phyloP scores from a whole-genome alignment of 371 early-diverging fungal genomes.

The Mucor irregularis region DNA sequence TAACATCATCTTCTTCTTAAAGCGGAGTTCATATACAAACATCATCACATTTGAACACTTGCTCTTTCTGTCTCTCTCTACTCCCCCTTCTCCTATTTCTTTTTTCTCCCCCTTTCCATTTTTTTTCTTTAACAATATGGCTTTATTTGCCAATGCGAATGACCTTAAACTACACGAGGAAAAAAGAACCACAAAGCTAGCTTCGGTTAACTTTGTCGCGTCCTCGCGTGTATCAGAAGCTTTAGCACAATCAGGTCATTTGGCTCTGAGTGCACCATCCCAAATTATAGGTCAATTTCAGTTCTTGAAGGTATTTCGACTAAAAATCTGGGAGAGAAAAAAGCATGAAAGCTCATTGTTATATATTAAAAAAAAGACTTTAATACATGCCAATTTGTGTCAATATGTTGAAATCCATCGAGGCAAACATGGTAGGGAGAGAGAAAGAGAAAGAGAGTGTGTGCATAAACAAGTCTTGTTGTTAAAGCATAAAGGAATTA shows the following conservation, averaged over 20 bases:
- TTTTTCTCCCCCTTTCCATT: neutral
- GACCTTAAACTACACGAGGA: conserved; percentile 28
- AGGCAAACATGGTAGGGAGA: conserved; percentile 58
- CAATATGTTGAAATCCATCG: conserved; percentile 62
- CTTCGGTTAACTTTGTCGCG: conserved; percentile 47
- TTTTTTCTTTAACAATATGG: conserved; percentile 25
- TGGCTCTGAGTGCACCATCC: conserved; percentile 55
- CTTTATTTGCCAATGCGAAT: conserved; percentile 38
- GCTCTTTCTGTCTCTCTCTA: no score
- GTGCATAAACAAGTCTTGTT: no score
- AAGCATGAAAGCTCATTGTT: no score
- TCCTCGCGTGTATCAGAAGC: conserved; percentile 41
- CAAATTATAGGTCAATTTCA: conserved; percentile 64
- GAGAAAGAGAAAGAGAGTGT: no score
- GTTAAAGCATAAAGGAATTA: no score
- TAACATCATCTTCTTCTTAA: neutral
- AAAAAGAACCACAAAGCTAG: conserved; percentile 32
- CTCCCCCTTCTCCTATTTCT: no score
- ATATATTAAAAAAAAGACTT: conserved; percentile 30
- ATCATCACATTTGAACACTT: no score
- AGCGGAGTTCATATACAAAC: no score
- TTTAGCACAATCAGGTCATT: conserved; percentile 47
- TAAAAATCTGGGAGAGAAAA: neutral
- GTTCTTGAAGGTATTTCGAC: conserved; percentile 47
- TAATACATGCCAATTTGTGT: conserved; percentile 58